Evolutionary conservation across 495 filamentous ascomycete species (phyloP).

Genomic region (Haplographium delicatum): DNA sequence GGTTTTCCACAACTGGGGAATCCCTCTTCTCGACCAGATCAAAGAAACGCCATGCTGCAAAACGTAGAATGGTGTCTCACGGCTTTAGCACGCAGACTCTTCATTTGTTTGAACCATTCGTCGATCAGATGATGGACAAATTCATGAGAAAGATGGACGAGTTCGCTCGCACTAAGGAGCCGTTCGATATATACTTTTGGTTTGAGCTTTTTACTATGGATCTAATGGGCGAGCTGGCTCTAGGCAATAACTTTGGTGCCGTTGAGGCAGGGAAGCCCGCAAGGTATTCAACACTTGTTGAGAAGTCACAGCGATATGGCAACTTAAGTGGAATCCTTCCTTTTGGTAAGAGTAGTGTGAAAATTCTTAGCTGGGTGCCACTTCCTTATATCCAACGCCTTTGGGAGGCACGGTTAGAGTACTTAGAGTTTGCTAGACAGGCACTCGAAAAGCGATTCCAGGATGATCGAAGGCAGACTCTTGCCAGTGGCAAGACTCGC

Average conservation of each 20-base stretch:
- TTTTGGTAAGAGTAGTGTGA: slow-evolving; percentile 11
- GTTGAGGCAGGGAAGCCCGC: slow-evolving; percentile 9
- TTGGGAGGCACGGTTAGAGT: slow-evolving; percentile 7
- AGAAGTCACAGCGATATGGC: slow-evolving; percentile 6
- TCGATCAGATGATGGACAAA: slow-evolving; percentile 7
- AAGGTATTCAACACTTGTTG: slow-evolving; percentile 11
- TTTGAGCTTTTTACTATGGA: slow-evolving; percentile 16
- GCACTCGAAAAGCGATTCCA: slow-evolving; percentile 11
- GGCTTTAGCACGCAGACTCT: slow-evolving; percentile 10
- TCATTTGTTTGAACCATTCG: slow-evolving; percentile 8
- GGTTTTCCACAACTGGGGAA: slow-evolving; percentile 13
- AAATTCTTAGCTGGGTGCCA: slow-evolving; percentile 6
- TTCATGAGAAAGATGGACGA: slow-evolving; percentile 12
- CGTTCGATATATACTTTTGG: slow-evolving; percentile 14
- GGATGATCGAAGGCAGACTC: slow-evolving; percentile 2
- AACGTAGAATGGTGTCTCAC: slow-evolving; percentile 11
- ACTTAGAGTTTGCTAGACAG: slow-evolving; percentile 5
- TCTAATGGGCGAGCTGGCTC: slow-evolving; percentile 10
- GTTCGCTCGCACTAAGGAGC: slow-evolving; percentile 3
- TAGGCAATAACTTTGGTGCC: slow-evolving; percentile 12
- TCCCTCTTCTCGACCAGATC: slow-evolving; percentile 8
- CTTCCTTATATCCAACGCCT: slow-evolving; percentile 8
- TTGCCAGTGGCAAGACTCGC: background rate
- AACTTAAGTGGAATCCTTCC: slow-evolving; percentile 9
- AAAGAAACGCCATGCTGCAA: slow-evolving; percentile 11